Evolutionary conservation across 768 basidiomycete species (phyloP).

Genomic region (Mycena rebaudengoi): DNA sequence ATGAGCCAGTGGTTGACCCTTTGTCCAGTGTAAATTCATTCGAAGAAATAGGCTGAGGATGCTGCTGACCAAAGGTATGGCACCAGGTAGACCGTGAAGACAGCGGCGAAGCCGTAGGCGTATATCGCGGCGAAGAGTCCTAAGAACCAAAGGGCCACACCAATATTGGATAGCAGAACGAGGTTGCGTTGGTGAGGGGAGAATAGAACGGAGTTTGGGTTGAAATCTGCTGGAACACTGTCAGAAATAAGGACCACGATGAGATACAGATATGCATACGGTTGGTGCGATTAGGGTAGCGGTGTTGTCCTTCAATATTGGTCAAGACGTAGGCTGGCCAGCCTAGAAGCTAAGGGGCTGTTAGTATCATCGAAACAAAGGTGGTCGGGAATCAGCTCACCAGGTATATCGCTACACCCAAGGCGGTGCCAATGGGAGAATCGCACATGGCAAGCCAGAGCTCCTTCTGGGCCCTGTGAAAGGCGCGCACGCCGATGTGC

Average conservation of each 20-base stretch:
- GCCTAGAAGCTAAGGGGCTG: constrained; percentile 54
- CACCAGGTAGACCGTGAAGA: constrained; percentile 82
- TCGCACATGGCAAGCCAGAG: constrained; percentile 90
- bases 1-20: constrained; percentile 66
- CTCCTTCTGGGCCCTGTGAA: constrained; percentile 73
- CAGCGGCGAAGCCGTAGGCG: constrained; percentile 70
- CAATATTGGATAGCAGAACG: constrained; percentile 84
- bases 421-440: constrained; percentile 79
- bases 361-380: neutral
- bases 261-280: constrained; percentile 56
- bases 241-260: constrained; percentile 12
- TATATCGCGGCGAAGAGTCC: constrained; percentile 62
- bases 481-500: constrained; percentile 68
- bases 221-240: constrained; percentile 64
- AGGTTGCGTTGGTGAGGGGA: constrained; percentile 80
- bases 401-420: constrained; percentile 63
- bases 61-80: constrained; percentile 82
- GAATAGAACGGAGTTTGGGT: constrained; percentile 82
- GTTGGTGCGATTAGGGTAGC: constrained; percentile 67
- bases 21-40: neutral
- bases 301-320: constrained; percentile 73
- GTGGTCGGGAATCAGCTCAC: constrained; percentile 50
- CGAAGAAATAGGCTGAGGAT: neutral
- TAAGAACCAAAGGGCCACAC: constrained; percentile 76
- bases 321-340: constrained; percentile 72